Evolutionary conservation across 148 eudicot species (phyloP).

Genomic region (Simmondsia chinensis): DNA sequence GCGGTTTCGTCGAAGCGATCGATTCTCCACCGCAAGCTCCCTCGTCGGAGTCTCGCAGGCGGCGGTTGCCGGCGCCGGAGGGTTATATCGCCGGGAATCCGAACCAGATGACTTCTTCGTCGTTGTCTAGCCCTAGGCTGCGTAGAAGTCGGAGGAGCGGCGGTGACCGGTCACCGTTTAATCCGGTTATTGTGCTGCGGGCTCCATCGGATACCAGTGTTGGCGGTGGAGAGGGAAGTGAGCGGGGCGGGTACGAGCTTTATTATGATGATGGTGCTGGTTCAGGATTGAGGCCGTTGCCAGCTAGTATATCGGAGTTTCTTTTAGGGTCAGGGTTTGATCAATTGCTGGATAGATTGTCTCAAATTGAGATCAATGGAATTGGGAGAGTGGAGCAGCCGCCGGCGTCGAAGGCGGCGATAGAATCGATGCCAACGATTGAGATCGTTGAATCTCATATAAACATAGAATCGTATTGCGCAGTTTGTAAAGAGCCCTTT

Average conservation of each 20-base stretch:
- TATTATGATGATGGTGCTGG: constrained; percentile 84
- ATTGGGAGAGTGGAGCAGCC: constrained; percentile 55
- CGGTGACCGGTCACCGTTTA: constrained; percentile 80
- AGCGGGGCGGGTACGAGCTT: constrained; percentile 54
- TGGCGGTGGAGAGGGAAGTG: constrained; percentile 12
- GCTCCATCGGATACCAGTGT: constrained; percentile 33
- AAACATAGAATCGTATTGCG: constrained; percentile 43
- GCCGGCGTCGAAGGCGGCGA: constrained; percentile 76
- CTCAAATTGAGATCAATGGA: constrained; percentile 61
- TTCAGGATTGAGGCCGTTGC: constrained; percentile 72
- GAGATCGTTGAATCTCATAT: constrained; percentile 38
- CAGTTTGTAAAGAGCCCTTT: constrained; percentile 74
- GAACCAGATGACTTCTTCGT: too few species aligned
- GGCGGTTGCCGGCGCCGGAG: constrained; percentile 48
- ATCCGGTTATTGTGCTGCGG: constrained; percentile 86
- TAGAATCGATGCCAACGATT: constrained; percentile 63
- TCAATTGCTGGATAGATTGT: constrained; percentile 53
- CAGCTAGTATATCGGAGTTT: constrained; percentile 64
- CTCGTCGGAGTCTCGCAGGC: constrained; percentile 31
- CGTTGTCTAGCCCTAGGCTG: constrained; percentile 29
- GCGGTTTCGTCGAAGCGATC: constrained; percentile 76
- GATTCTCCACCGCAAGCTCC: constrained; percentile 23
- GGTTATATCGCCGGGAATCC: constrained; percentile 39
- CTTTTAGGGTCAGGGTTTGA: constrained; percentile 72
- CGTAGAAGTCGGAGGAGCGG: constrained; percentile 44